These are phyloP conservation scores for Hortiboletus rubellus DNA, from an alignment of 1,284 basidiomycete species.

Conservation along the genomic window DNA sequence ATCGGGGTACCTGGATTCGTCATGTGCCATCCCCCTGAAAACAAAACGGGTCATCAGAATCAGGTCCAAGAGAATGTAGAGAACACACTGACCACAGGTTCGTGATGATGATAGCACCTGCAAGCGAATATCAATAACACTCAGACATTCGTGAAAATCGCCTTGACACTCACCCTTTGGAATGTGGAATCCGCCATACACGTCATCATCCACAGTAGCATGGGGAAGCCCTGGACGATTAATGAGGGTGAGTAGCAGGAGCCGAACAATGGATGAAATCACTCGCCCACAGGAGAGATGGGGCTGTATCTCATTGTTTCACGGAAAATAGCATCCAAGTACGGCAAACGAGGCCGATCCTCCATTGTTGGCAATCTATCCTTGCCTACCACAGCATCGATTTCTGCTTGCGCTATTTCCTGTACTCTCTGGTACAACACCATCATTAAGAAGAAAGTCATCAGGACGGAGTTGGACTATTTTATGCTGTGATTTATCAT, in stretches of 20 bases:
- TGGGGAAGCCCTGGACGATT: slow-evolving; percentile 12
- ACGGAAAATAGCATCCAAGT: slow-evolving; percentile 32
- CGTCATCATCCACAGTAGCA: slow-evolving; percentile 9
- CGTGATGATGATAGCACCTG: slow-evolving; percentile 9
- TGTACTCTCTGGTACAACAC: slow-evolving; percentile 32
- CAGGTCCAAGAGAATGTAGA: too few relatives aligned
- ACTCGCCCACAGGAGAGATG: slow-evolving; percentile 14
- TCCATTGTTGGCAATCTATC: slow-evolving; percentile 32
- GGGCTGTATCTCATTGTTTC: slow-evolving; percentile 23
- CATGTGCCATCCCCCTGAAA: slow-evolving; percentile 14
- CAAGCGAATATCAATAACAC: background rate
- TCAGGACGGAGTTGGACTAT: slow-evolving; percentile 6
- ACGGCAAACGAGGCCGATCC: slow-evolving; percentile 31
- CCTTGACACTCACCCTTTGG: slow-evolving; percentile 11
- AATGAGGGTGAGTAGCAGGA: background rate
- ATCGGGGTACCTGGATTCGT: slow-evolving; percentile 8
- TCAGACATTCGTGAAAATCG: fast-evolving
- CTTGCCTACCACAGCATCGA: slow-evolving; percentile 33
- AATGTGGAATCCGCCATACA: slow-evolving; percentile 15
- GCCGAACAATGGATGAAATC: background rate
- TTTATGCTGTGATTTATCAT: background rate
- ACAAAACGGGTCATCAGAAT: background rate
- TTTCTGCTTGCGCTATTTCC: slow-evolving; percentile 32
- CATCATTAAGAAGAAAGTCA: slow-evolving; percentile 38
- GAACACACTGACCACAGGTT: slow-evolving; percentile 13